A percentile compares a stretch with the other conserved stretches of the same genome.
phyloP scores from a whole-genome alignment of 805 yeast species.

The Dipodascus geniculatus region DNA sequence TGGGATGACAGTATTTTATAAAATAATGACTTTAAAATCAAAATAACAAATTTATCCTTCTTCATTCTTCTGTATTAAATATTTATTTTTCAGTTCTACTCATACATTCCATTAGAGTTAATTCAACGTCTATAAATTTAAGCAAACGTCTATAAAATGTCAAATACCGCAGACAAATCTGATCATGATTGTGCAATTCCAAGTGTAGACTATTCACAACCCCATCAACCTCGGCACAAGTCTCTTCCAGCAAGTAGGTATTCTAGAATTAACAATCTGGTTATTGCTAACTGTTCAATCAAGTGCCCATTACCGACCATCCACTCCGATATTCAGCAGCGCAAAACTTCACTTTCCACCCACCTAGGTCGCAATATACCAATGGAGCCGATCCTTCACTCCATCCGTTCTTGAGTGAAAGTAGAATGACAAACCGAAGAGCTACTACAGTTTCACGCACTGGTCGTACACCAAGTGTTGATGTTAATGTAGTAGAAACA shows the following conservation, averaged over 20 bases:
- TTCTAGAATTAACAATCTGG: neutral
- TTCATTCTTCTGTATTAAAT: too few relatives aligned
- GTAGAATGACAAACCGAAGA: neutral
- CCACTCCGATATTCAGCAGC: neutral
- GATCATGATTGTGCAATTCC: neutral
- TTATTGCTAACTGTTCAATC: neutral
- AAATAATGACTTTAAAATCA: too few relatives aligned
- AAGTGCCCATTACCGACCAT: neutral
- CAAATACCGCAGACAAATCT: neutral
- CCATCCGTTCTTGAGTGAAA: neutral
- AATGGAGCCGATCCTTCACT: neutral
- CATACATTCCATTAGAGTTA: too few relatives aligned
- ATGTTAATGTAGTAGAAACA: neutral
- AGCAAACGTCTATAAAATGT: neutral
- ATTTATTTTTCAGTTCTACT: too few relatives aligned
- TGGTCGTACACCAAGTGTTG: neutral
- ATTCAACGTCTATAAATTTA: too few relatives aligned
- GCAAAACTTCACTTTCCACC: neutral
- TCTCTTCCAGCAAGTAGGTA: neutral
- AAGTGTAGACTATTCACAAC: neutral
- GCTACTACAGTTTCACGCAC: neutral
- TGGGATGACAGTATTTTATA: too few relatives aligned
- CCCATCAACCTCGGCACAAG: neutral
- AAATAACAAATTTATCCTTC: too few relatives aligned
- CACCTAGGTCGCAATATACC: neutral